Percentiles rank a stretch among this genome's conserved stretches.
Conservation (phyloP, 148 eudicot species). For the Silene conica region DNA sequence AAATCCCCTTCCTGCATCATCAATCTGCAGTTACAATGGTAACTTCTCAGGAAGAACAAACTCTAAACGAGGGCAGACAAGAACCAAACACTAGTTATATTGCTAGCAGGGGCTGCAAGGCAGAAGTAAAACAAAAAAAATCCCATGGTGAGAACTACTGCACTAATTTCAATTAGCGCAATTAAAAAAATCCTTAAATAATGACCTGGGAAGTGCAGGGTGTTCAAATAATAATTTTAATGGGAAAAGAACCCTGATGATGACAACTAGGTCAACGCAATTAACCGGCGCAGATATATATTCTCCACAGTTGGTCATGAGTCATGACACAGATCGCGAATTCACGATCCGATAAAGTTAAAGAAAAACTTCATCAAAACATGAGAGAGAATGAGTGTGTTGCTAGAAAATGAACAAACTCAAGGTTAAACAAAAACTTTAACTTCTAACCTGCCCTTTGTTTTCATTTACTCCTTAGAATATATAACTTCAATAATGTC, state of each 20-base stretch:
- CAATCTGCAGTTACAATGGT: constrained; percentile 47
- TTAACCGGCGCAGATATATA: neutral
- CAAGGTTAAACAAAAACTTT: no score
- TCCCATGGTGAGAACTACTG: neutral
- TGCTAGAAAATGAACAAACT: no score
- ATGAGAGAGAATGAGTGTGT: no score
- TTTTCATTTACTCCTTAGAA: no score
- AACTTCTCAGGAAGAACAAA: neutral
- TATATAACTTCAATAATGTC: no score
- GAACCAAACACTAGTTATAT: neutral
- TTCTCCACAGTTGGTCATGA: neutral
- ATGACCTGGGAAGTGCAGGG: neutral
- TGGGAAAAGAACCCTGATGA: neutral
- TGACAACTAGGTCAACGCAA: neutral
- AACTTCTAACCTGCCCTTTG: no score
- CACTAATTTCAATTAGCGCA: neutral
- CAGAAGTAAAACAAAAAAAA: neutral
- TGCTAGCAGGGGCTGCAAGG: no score
- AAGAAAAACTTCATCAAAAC: neutral
- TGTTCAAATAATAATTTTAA: neutral
- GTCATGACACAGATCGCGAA: neutral
- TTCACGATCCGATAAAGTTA: neutral
- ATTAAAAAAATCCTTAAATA: neutral
- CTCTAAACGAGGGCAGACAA: neutral
- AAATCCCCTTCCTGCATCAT: constrained; percentile 85